Percentiles rank a stretch among this genome's conserved stretches.
These are phyloP conservation scores for Athelia sp. DNA, from an alignment of 1,284 basidiomycete species.

Conservation along the genomic window DNA sequence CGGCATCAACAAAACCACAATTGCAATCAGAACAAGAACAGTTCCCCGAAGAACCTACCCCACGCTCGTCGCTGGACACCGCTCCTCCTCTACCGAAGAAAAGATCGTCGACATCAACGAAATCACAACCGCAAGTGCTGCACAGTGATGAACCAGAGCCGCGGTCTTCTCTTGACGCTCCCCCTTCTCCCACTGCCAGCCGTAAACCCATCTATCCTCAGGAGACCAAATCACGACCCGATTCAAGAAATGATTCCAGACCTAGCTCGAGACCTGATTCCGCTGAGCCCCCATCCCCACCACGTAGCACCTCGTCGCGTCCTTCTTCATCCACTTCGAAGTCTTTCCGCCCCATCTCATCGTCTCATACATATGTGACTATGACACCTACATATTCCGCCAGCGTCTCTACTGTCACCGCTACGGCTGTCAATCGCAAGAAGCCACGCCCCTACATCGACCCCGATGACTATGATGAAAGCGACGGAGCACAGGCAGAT, in stretches of 20 bases:
- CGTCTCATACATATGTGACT: conserved; percentile 2
- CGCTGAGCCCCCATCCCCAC: not conserved
- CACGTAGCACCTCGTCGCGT: conserved; percentile 14
- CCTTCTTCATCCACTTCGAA: conserved; percentile 25
- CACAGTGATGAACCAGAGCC: conserved; percentile 20
- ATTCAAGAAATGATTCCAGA: too few relatives aligned
- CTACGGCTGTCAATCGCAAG: conserved; percentile 37
- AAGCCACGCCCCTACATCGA: conserved; percentile 43
- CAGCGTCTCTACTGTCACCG: conserved; percentile 20
- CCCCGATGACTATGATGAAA: conserved; percentile 47
- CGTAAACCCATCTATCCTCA: not conserved
- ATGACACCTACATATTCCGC: conserved; percentile 8
- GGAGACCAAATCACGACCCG: too few relatives aligned
- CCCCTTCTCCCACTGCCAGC: not conserved
- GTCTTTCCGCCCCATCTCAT: conserved; percentile 24
- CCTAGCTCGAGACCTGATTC: not conserved
- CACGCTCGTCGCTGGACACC: conserved; percentile 12
- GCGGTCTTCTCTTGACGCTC: conserved; percentile 17
- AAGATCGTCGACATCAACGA: not conserved
- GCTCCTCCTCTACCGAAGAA: not conserved
- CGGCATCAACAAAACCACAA: conserved; percentile 14
- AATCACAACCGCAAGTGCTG: conserved; percentile 1
- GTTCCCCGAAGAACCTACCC: conserved; percentile 11
- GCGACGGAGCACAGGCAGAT: conserved; percentile 63
- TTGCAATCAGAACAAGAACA: too few relatives aligned